These are phyloP conservation scores for Colletotrichum cuscutae DNA, from an alignment of 2,329 filamentous ascomycete genomes.

Conservation along the genomic window DNA sequence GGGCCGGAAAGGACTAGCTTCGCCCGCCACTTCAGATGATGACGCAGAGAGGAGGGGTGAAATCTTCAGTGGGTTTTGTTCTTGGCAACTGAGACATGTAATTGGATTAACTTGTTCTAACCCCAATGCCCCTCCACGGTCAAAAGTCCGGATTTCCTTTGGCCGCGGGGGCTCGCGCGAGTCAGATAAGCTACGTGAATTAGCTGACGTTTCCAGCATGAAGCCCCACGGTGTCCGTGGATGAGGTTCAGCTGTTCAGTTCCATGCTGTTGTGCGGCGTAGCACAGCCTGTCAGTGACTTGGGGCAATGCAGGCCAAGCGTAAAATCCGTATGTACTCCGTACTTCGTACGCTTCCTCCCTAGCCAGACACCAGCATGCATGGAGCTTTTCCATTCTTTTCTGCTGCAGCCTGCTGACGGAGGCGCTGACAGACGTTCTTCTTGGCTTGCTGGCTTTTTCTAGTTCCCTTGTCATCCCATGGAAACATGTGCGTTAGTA, in stretches of 20 bases:
- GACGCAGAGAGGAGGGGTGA: slow-evolving; percentile 15
- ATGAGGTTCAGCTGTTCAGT: background rate
- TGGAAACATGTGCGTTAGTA: background rate
- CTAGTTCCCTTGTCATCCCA: background rate
- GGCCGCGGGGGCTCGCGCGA: background rate
- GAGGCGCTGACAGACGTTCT: background rate
- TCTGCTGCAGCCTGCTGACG: slow-evolving; percentile 23
- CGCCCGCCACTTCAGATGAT: background rate
- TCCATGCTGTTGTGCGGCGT: background rate
- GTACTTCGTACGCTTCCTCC: background rate
- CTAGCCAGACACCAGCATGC: background rate
- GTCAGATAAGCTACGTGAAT: slow-evolving; percentile 18
- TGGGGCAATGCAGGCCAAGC: background rate
- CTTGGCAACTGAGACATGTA: background rate
- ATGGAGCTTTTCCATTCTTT: background rate
- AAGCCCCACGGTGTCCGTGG: background rate
- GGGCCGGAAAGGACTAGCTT: background rate
- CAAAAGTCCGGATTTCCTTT: background rate
- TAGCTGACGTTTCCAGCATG: background rate
- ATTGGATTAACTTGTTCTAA: slow-evolving; percentile 7
- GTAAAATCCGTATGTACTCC: background rate
- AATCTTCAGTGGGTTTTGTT: background rate
- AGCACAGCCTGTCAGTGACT: background rate
- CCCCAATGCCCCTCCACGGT: background rate
- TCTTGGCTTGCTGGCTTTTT: background rate